Evolutionary conservation across 768 basidiomycete genomes (phyloP).

Genomic region (Leccinum imitatum): DNA sequence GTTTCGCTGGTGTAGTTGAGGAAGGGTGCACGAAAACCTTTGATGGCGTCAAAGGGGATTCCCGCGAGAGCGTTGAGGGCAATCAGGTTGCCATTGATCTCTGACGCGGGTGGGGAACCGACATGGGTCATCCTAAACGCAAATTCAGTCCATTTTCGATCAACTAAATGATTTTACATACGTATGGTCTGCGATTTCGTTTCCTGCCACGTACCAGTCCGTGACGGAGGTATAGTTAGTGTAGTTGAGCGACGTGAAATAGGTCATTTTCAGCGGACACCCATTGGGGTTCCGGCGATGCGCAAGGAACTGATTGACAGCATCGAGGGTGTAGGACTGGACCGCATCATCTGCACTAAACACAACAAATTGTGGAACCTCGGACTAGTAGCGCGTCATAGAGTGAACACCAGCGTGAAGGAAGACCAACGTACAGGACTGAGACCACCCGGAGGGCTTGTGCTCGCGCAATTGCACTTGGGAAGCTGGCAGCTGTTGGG

Average conservation of each 20-base stretch:
- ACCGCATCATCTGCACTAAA: constrained; percentile 4
- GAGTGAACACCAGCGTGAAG: neutral
- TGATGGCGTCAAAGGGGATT: neutral
- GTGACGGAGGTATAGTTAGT: constrained; percentile 9
- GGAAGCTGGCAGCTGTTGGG: neutral
- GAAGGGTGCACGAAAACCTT: constrained; percentile 3
- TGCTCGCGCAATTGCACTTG: constrained; percentile 4
- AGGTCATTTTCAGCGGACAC: constrained; percentile 2
- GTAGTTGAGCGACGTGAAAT: constrained; percentile 8
- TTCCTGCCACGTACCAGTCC: constrained; percentile 8
- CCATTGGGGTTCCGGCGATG: constrained; percentile 2
- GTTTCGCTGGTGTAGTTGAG: constrained; percentile 2
- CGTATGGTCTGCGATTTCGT: constrained; percentile 9
- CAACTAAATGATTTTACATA: neutral
- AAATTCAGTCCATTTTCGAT: neutral
- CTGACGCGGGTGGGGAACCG: neutral
- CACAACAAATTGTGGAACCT: constrained; percentile 1
- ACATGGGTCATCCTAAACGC: constrained; percentile 3
- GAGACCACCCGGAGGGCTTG: constrained; percentile 1
- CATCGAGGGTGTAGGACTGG: constrained; percentile 4
- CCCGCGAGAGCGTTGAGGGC: neutral
- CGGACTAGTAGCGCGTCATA: neutral
- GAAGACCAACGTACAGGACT: neutral
- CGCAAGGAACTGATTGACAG: constrained; percentile 2
- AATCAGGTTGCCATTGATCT: constrained; percentile 6